These are phyloP conservation scores for Suhomyces sp. DNA, from an alignment of 805 yeast genomes.

Conservation along the genomic window DNA sequence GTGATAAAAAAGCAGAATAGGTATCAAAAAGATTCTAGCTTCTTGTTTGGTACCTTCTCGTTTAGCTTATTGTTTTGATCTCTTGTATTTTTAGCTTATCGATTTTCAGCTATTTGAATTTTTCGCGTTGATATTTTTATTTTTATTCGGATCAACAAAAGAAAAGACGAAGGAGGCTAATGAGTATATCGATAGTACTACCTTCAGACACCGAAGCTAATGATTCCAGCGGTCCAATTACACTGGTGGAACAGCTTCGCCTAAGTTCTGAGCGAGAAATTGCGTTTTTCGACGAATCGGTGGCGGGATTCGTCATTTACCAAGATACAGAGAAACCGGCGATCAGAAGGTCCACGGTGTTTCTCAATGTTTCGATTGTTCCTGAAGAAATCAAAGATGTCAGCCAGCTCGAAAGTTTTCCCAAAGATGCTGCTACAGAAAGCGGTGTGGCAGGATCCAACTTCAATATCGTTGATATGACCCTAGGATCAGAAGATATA, in stretches of 20 bases:
- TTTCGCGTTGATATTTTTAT: not conserved
- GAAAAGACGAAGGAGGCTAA: not conserved
- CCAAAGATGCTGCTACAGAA: not conserved
- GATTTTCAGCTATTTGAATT: not conserved
- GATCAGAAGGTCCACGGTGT: slow-evolving; percentile 9
- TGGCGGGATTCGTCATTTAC: slow-evolving; percentile 26
- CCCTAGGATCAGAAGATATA: slow-evolving; percentile 9
- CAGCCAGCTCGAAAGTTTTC: not conserved
- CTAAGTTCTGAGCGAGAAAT: slow-evolving; percentile 9
- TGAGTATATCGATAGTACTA: slow-evolving; percentile 11
- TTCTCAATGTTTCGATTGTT: slow-evolving; percentile 19
- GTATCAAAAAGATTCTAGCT: no score
- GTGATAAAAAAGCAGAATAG: no score
- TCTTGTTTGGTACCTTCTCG: no score
- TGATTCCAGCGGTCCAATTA: not conserved
- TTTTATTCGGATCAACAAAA: not conserved
- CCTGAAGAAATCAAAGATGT: slow-evolving; percentile 14
- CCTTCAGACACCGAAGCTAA: slow-evolving; percentile 2
- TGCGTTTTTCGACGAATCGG: slow-evolving; percentile 31
- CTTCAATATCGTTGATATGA: slow-evolving; percentile 9
- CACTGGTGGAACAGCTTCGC: not conserved
- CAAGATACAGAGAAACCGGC: slow-evolving; percentile 7
- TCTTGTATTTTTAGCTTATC: no score
- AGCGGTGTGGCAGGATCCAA: not conserved
- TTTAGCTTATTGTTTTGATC: no score